Evolutionary conservation across 2,329 filamentous ascomycete species (phyloP), one percentile per base, ranked within the genome.

Genomic region (Scytalidium sp.): DNA sequence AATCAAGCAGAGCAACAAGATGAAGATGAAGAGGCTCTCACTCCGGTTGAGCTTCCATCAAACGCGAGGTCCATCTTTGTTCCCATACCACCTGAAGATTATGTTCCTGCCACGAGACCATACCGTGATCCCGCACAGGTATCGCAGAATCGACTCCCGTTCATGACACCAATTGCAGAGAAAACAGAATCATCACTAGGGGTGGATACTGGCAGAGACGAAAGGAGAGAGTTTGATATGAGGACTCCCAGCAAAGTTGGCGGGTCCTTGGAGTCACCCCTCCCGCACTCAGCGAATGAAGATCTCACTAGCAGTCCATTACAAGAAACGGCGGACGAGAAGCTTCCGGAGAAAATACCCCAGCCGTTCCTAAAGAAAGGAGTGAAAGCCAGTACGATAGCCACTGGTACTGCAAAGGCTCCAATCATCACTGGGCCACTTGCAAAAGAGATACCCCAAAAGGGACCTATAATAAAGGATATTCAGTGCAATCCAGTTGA

Each of bases 111-210:
- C 17, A 87, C 80, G 50, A 80, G 85, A 43, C 88, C 89, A 51
- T 96, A 87, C 76, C 85, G 91, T 64, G 88, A 96, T 68, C 83
- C 90, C 63, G 80, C 74, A 29, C 80, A 91, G 66, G 78, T 86
- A 67, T 90, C 91, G 52, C 95, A 97, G 63, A 96, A 92, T 69
- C 86, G 92, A 48, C 76, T 97, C 9, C 94, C 93, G 3, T 99
- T 97, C 67, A 97, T 99, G 94, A 99, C 94, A 0, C 94, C 94
- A 1, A 99, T 99, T 57, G 93, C 94, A 1, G 94, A 99, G 68
- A 85, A 90, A 60, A 99, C 94, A 0, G 94, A 99, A 69, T 88
- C 85, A 10, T 97, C 92, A 1, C 72, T 97, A 4, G 86, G 86
- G 29, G 70, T 86, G 40, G 79, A 81, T 3, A 83, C 80, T 22